Evolutionary conservation across 2,329 filamentous ascomycete genomes (phyloP), one percentile per base, ranked within the genome.

Genomic region (Microdochium bolleyi): DNA sequence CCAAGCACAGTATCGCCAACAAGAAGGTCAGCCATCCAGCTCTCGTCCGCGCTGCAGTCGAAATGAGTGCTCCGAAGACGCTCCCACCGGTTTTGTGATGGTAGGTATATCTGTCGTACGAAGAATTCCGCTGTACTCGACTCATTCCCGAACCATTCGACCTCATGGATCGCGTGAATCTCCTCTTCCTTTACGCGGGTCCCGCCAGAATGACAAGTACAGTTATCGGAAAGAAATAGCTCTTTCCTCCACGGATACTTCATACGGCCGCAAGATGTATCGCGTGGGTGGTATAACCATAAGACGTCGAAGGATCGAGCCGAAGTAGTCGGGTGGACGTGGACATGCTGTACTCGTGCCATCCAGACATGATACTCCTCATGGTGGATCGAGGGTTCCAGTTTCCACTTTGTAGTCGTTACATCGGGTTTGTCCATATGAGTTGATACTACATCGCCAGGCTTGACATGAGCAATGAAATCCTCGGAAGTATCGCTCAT

Each of bases 201-300:
- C 0, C 53, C 54, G 0, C 46, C 49, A 9, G 57, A 62, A 0
- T 70, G 64, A 56, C 89, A 94, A 1, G 84, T 87, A 67, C 89
- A 92, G 54, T 91, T 83, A 50, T 90, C 81, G 0, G 84, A 89
- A 0, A 92, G 67, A 56, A 94, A 94, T 0, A 94, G 67, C 65
- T 95, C 89, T 51, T 91, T 88, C 0, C 69, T 56, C 66, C 82
- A 84, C 0, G 85, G 85, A 58, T 92, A 95, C 10, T 75, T 76
- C 67, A 85, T 83, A 5, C 78, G 69, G 0, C 76, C 79, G 46
- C 90, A 88, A 0, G 85, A 79, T 0, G 89, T 94, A 52, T 94
- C 85, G 0, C 74, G 72, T 0, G 88, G 79, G 2, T 79, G 74
- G 58, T 92, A 92, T 0, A 94, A 71, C 88, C 88, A 94, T 1